Conservation (phyloP, 1,139 yeast species). For the Blastobotrys indianensis region DNA sequence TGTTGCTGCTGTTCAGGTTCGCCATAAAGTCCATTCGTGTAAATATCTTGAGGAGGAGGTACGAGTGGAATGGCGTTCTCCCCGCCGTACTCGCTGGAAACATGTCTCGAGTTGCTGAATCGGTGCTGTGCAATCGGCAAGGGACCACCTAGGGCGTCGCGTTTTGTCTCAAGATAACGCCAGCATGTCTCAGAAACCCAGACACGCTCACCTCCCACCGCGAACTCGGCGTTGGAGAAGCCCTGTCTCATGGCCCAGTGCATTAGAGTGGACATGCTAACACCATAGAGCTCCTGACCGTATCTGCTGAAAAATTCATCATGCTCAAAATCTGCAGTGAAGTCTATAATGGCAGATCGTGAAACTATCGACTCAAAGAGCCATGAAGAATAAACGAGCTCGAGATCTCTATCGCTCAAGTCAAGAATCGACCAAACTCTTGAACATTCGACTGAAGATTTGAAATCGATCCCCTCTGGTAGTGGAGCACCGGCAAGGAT, state of each 20-base stretch:
- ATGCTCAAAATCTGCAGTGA: constrained; percentile 33
- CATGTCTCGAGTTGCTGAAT: constrained; percentile 1
- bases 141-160: constrained; percentile 6
- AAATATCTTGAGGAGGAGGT: background rate
- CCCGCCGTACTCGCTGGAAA: constrained; percentile 12
- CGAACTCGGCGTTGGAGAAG: constrained; percentile 30
- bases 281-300: constrained; percentile 23
- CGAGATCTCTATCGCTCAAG: constrained; percentile 30
- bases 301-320: constrained; percentile 32
- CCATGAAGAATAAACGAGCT: constrained; percentile 5
- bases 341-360: constrained; percentile 23
- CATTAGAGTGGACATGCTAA: constrained; percentile 16
- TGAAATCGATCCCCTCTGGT: constrained; percentile 10
- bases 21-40: background rate
- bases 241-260: constrained; percentile 31
- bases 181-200: constrained; percentile 34
- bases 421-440: constrained; percentile 32
- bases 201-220: constrained; percentile 30
- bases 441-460: constrained; percentile 11
- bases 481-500: constrained; percentile 7
- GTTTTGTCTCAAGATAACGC: constrained; percentile 30
- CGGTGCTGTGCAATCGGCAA: background rate
- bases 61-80: constrained; percentile 9
- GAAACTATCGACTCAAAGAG: constrained; percentile 8
- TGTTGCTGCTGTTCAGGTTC: background rate